These are phyloP conservation scores for Lodderomyces elongisporus DNA, from an alignment of 1,139 yeast genomes.

Conservation along the genomic window DNA sequence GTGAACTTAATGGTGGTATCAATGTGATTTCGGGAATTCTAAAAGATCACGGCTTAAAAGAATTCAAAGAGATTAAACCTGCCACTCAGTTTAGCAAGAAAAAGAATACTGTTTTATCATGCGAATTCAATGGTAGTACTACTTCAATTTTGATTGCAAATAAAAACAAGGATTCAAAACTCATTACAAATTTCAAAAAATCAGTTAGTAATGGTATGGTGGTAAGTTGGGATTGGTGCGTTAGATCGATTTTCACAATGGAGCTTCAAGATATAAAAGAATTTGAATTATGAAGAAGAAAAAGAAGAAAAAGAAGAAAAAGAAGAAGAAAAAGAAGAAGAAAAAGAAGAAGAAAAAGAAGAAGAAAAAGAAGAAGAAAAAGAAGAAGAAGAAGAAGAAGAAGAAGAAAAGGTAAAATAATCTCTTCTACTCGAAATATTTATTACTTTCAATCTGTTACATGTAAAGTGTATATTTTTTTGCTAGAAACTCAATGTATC, in stretches of 20 bases:
- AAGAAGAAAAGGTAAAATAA: too few relatives aligned
- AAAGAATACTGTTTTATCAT: slow-evolving; percentile 5
- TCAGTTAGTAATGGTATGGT: slow-evolving; percentile 20
- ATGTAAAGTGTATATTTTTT: too few relatives aligned
- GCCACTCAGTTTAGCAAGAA: slow-evolving; percentile 8
- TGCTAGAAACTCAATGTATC: too few relatives aligned
- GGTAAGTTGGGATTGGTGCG: slow-evolving; percentile 70
- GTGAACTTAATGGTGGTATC: slow-evolving; percentile 65
- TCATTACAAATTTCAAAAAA: slow-evolving; percentile 36
- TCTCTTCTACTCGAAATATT: too few relatives aligned
- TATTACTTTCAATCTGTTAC: too few relatives aligned
- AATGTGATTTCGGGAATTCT: slow-evolving; percentile 58
- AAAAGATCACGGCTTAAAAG: slow-evolving; percentile 55
- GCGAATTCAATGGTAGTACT: slow-evolving; percentile 9
- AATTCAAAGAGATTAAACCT: slow-evolving; percentile 29
- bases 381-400: background rate
- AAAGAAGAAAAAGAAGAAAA: background rate
- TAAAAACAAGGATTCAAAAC: slow-evolving; percentile 39
- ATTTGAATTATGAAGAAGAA: slow-evolving; percentile 16
- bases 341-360: background rate
- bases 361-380: background rate
- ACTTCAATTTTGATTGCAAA: slow-evolving; percentile 32
- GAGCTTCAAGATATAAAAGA: slow-evolving; percentile 23
- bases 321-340: background rate
- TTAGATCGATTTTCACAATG: slow-evolving; percentile 52